Percentiles rank a stretch among this genome's conserved stretches.
phyloP scores from a whole-genome alignment of 768 basidiomycete genomes.

The Ramaria sp. region DNA sequence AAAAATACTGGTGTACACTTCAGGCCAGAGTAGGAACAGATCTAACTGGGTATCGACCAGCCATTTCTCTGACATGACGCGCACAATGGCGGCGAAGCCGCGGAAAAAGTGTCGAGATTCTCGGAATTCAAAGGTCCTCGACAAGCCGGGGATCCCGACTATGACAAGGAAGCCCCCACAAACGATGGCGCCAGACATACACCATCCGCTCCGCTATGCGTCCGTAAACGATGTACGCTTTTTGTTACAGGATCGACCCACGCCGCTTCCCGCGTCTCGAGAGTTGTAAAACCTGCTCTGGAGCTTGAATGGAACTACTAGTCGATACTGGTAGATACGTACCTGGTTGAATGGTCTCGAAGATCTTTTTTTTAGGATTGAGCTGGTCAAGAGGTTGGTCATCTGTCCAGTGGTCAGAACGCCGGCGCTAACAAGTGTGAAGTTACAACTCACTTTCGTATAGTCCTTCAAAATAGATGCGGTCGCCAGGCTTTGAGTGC shows the following conservation, averaged over 20 bases:
- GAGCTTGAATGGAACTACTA: not conserved
- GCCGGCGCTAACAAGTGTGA: not conserved
- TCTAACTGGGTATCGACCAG: no score
- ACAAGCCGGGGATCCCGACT: slow-evolving; percentile 18
- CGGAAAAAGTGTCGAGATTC: no score
- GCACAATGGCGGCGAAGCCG: no score
- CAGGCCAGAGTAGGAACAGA: no score
- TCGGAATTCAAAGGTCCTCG: no score
- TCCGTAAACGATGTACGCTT: slow-evolving; percentile 74
- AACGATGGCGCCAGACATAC: slow-evolving; percentile 72
- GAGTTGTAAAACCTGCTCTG: slow-evolving; percentile 68
- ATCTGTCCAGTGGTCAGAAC: slow-evolving; percentile 24
- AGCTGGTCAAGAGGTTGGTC: slow-evolving; percentile 68
- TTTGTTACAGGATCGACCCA: slow-evolving; percentile 85
- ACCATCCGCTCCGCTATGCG: slow-evolving; percentile 47
- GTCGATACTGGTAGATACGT: not conserved
- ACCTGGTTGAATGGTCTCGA: slow-evolving; percentile 94
- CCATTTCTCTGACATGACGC: no score
- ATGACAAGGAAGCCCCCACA: slow-evolving; percentile 89
- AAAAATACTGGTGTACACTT: no score
- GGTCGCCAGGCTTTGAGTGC: slow-evolving; percentile 81
- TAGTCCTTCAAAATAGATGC: slow-evolving; percentile 89
- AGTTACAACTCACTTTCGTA: slow-evolving; percentile 53
- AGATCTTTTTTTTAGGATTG: slow-evolving; percentile 99
- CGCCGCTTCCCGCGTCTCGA: slow-evolving; percentile 79